Conservation (phyloP, 1,284 basidiomycete genomes). For the Agroathelia rolfsii region DNA sequence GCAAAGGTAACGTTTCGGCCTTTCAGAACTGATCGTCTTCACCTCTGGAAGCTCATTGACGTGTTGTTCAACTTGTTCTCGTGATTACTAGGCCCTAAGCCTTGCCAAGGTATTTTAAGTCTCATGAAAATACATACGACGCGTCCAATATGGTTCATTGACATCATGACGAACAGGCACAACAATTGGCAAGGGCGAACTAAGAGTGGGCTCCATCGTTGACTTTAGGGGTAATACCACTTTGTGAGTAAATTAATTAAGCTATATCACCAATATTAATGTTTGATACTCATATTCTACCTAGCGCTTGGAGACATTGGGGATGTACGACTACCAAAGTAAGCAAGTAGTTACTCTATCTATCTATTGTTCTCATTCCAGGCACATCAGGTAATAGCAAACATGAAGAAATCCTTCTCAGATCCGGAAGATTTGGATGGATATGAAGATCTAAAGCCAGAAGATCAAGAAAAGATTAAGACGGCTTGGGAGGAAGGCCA, state of each 20-base stretch:
- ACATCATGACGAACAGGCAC: slow-evolving; percentile 38
- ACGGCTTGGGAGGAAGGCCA: slow-evolving; percentile 66
- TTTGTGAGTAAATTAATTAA: slow-evolving; percentile 43
- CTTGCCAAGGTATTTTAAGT: slow-evolving; percentile 48
- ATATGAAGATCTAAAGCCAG: slow-evolving; percentile 54
- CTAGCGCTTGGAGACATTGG: slow-evolving; percentile 73
- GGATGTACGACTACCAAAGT: slow-evolving; percentile 68
- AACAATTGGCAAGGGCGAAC: slow-evolving; percentile 58
- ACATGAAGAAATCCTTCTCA: slow-evolving; percentile 57
- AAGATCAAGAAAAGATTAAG: slow-evolving; percentile 55
- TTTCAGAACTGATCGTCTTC: slow-evolving; percentile 15
- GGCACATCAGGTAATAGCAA: slow-evolving; percentile 62
- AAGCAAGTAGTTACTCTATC: no score
- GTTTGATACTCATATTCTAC: neutral
- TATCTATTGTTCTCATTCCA: no score
- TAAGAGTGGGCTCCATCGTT: slow-evolving; percentile 70
- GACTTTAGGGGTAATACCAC: slow-evolving; percentile 64
- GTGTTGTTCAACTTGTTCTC: slow-evolving; percentile 19
- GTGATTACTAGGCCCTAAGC: slow-evolving; percentile 55
- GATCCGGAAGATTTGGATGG: slow-evolving; percentile 62
- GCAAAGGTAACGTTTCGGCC: slow-evolving; percentile 56
- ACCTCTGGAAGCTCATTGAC: slow-evolving; percentile 14
- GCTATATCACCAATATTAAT: neutral
- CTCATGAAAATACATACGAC: slow-evolving; percentile 9
- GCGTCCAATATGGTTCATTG: slow-evolving; percentile 12